Conservation (phyloP, 805 yeast species). For the Starmerella sp. region DNA sequence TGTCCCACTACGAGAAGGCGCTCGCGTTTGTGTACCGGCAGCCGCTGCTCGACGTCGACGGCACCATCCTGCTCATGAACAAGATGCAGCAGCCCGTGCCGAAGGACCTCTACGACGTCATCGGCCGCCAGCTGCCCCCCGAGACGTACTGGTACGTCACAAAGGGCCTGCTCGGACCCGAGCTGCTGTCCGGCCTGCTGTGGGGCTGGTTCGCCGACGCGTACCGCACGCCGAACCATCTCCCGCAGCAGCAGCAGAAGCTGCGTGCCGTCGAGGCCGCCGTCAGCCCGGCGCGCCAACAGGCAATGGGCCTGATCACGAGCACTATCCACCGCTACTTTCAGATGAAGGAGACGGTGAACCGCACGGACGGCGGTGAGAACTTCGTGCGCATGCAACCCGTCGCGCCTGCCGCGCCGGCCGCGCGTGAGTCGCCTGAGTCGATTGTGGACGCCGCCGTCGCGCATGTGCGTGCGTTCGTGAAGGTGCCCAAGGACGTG, state of each 20-base stretch:
- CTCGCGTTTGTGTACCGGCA: slow-evolving; percentile 54
- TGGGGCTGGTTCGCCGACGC: slow-evolving; percentile 48
- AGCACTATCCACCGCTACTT: slow-evolving; percentile 71
- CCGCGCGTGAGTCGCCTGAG: background rate
- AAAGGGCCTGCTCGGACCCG: slow-evolving; percentile 57
- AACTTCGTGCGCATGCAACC: slow-evolving; percentile 8
- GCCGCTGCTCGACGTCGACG: slow-evolving; percentile 62
- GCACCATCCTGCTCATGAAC: slow-evolving; percentile 51
- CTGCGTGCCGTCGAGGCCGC: slow-evolving; percentile 39
- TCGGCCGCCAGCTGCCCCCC: slow-evolving; percentile 76
- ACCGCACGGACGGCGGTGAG: slow-evolving; percentile 14
- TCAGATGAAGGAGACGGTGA: slow-evolving; percentile 55
- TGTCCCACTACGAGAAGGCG: slow-evolving; percentile 53
- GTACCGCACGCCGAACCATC: slow-evolving; percentile 28
- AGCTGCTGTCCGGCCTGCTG: slow-evolving; percentile 53
- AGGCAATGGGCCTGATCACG: slow-evolving; percentile 56
- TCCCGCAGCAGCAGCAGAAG: slow-evolving; percentile 5
- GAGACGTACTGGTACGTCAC: slow-evolving; percentile 76
- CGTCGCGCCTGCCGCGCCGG: slow-evolving; percentile 1
- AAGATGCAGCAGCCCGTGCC: slow-evolving; percentile 46
- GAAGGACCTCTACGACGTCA: slow-evolving; percentile 64
- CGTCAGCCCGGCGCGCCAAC: slow-evolving; percentile 41
- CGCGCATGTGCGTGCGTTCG: slow-evolving; percentile 3
- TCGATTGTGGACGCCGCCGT: slow-evolving; percentile 14
- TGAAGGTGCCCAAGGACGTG: background rate